Evolutionary conservation across 2,329 filamentous ascomycete genomes (phyloP), one percentile per base, ranked within the genome.

Genomic region (Neoascochyta sp.): DNA sequence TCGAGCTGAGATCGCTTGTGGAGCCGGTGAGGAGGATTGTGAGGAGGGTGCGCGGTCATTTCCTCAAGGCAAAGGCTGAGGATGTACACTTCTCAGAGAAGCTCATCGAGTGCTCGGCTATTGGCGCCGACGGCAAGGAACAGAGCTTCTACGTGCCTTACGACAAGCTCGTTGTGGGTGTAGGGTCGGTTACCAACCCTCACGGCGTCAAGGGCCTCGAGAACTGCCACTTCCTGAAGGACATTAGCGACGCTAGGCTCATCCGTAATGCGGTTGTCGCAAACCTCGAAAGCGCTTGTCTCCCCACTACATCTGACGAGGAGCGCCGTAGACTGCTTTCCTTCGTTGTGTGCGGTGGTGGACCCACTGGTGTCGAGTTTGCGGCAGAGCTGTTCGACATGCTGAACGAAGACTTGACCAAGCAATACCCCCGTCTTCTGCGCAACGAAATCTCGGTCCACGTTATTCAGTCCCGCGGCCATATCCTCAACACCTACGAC

Each of bases 401-500:
- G 62, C 73, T 98, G 10, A 98, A 98, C 55, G 93, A 98, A 62
- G 92, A 98, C 58, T 66, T 98, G 23, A 81, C 81, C 23, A 45
- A 51, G 28, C 36, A 47, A 9, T 98, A 95, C 63, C 92, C 92
- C 3, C 81, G 81, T 41, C 78, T 98, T 16, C 67, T 98, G n/a
- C 80, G 92, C 40, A 96, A 96, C 58, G 88, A 98, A 61, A 94
- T 98, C 27, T 96, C 92, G 0, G 90, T 98, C 1, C 93, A 98
- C 57, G 74, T 98, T 25, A 95, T 98, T 41, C 92, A 98, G 59
- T 94, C 87, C 52, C 79, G 92, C 36, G 81, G 84, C 22, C 92
- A 98, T 51, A 98, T 98, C 43, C 73, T 98, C 16, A 98, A 98
- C 68, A 98, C 92, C 0, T 98, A 98, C 58, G 92, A 98, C 45